Evolutionary conservation across 306 rosid genomes (phyloP).

Genomic region (Betula pendula): DNA sequence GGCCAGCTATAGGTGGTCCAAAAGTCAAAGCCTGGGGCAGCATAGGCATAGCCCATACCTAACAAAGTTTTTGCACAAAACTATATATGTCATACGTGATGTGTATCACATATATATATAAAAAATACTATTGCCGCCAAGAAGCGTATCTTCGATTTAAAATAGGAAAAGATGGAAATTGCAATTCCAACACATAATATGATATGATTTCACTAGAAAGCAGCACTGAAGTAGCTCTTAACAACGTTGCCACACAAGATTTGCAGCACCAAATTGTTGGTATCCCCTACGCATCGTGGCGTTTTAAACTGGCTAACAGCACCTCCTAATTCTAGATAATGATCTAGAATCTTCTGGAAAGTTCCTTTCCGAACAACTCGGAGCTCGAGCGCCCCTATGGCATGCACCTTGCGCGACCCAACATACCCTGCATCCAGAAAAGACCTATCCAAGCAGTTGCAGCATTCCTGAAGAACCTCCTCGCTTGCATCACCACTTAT

Average conservation of each 20-base stretch:
- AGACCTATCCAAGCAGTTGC: slow-evolving; percentile 67
- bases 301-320: slow-evolving; percentile 83
- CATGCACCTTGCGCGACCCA: slow-evolving; percentile 58
- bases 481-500: slow-evolving; percentile 68
- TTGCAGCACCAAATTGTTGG: slow-evolving; percentile 55
- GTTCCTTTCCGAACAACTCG: slow-evolving; percentile 69
- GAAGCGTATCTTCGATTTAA: too few relatives aligned
- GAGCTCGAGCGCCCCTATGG: slow-evolving; percentile 73
- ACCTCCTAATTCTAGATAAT: slow-evolving; percentile 56
- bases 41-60: too few relatives aligned
- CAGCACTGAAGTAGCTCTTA: slow-evolving; percentile 60
- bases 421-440: slow-evolving; percentile 75
- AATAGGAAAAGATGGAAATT: background rate
- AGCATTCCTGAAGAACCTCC: slow-evolving; percentile 66
- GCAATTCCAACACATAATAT: background rate
- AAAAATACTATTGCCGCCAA: too few relatives aligned
- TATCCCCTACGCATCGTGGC: slow-evolving; percentile 68
- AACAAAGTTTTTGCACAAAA: too few relatives aligned
- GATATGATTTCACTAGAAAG: slow-evolving; percentile 39
- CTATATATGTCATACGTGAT: too few relatives aligned
- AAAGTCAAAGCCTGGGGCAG: too few relatives aligned
- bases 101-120: too few relatives aligned
- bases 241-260: slow-evolving; percentile 64
- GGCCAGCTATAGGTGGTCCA: too few relatives aligned
- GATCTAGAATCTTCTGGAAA: slow-evolving; percentile 69